Conservation (phyloP, 768 basidiomycete genomes). For the Neoboletus subvelutipes region DNA sequence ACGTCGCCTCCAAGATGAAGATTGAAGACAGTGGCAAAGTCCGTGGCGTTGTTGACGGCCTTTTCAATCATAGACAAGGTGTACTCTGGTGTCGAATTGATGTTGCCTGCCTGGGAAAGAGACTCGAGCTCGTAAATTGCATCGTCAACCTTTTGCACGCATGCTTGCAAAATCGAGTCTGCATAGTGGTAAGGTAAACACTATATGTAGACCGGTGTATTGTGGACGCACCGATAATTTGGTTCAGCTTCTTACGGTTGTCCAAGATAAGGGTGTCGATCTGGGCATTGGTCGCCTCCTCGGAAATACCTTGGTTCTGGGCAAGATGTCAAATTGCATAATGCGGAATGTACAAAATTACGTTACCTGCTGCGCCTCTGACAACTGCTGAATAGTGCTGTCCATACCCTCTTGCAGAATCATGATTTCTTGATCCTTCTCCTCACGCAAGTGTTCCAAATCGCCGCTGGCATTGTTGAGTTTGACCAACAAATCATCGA, state of each 20-base stretch:
- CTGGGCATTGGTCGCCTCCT: constrained; percentile 93
- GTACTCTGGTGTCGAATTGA: constrained; percentile 97
- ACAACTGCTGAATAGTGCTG: constrained; percentile 81
- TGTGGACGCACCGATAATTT: constrained; percentile 76
- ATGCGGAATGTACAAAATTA: not conserved
- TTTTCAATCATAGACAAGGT: constrained; percentile 99
- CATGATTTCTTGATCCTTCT: constrained; percentile 96
- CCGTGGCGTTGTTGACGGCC: constrained; percentile 88
- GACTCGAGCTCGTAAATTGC: constrained; percentile 98
- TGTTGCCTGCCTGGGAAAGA: constrained; percentile 89
- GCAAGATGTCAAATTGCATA: constrained; percentile 3
- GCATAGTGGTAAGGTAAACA: constrained; percentile 13
- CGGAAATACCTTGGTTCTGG: constrained; percentile 79
- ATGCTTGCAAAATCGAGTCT: constrained; percentile 97
- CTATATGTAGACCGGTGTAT: not conserved
- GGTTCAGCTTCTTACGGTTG: constrained; percentile 95
- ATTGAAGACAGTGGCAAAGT: constrained; percentile 94
- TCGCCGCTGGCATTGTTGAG: constrained; percentile 74
- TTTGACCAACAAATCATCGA: constrained; percentile 87
- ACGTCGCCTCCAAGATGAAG: constrained; percentile 82
- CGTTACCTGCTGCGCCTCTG: constrained; percentile 79
- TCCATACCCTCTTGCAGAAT: constrained; percentile 97
- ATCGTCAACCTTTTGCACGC: constrained; percentile 96
- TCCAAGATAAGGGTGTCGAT: constrained; percentile 96
- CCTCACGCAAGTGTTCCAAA: constrained; percentile 80